Evolutionary conservation across 176 grass and related monocot species (phyloP), one percentile per base, ranked within the genome.

Genomic region (Oryza brachyantha): DNA sequence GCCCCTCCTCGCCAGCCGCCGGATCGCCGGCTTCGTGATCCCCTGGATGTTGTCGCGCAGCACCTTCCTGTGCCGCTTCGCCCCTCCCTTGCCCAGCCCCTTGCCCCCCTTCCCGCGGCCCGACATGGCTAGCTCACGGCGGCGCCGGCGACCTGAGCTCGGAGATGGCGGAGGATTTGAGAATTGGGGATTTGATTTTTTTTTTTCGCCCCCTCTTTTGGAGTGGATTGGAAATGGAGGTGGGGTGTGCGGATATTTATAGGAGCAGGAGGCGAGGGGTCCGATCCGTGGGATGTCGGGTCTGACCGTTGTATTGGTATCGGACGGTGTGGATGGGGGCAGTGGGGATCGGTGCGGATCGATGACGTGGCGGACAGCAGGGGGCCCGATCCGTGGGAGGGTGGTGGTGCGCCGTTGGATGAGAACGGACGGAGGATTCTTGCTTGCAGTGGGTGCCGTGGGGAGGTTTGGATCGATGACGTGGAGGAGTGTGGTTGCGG

Each of bases 1-100:
- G 11, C 94, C 91, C 59, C 94, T 83, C 11, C 91, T 65, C 1
- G 94, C 94, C 64, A 97, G 70, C 13, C 94, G 77, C 12, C 88
- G 88, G 29, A 97, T 97, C 10, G 90, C 93, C 31, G 90, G 93
- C 90, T 97, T 97, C 54, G 93, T 97, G 85, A 97, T 97, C 5
- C 93, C 93, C 82, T 85, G 83, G 70, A 94, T 94, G 86, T 94
- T 94, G 52, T 91, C 89, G 10, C 89, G 86, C 16, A 94, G 92
- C 24, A 94, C 86, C 83, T 94, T 94, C n/a, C 88, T 31, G 62
- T 94, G 92, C 0, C 92, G 72, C 88, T 94, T 94, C 4, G 92
- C 88, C 3, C 88, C 92, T 25, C 92, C 92, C 89, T 94, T 94
- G 3, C 86, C 86, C 38, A 96, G 42, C 3, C 93, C 93, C 81